Percentiles rank a stretch among this genome's conserved stretches.
phyloP scores from a whole-genome alignment of 2,329 filamentous ascomycete species.

The Xylariaceae sp. region DNA sequence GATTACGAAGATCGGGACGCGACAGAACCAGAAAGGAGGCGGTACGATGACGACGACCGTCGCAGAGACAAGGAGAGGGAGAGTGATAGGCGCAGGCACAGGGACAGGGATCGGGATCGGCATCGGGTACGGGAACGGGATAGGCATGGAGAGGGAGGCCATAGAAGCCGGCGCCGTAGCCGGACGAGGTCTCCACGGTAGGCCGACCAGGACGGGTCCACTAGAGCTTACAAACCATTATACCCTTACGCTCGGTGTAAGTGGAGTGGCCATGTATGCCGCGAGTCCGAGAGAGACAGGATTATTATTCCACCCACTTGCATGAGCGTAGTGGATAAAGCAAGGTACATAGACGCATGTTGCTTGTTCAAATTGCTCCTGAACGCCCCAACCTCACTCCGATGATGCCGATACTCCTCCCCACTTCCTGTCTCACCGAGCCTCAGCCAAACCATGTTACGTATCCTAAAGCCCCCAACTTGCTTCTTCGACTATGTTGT shows the following conservation, averaged over 20 bases:
- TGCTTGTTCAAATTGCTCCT: slow-evolving; percentile 8
- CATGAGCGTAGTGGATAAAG: slow-evolving; percentile 2
- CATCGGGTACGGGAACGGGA: slow-evolving; percentile 22
- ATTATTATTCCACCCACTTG: slow-evolving; percentile 3
- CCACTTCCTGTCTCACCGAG: slow-evolving; percentile 10
- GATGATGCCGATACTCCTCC: slow-evolving; percentile 16
- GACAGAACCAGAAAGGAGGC: slow-evolving; percentile 4
- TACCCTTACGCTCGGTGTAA: slow-evolving; percentile 17
- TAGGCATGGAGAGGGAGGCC: slow-evolving; percentile 27
- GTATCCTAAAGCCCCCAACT: slow-evolving; percentile 2
- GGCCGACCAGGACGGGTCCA: too few relatives aligned
- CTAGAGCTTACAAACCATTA: slow-evolving; percentile 14
- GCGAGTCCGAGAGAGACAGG: too few relatives aligned
- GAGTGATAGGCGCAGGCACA: too few relatives aligned
- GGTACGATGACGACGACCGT: slow-evolving; percentile 19
- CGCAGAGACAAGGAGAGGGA: slow-evolving; percentile 24
- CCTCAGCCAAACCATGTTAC: slow-evolving; percentile 5
- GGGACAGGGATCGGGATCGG: slow-evolving; percentile 14
- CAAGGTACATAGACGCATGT: slow-evolving; percentile 7
- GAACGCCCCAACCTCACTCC: slow-evolving; percentile 17
- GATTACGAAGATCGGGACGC: slow-evolving; percentile 14
- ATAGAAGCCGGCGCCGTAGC: slow-evolving; percentile 31
- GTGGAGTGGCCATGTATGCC: too few relatives aligned
- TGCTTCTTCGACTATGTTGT: too few relatives aligned
- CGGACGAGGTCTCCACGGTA: slow-evolving; percentile 45